Percentiles rank a stretch among this genome's conserved stretches.
Conservation (phyloP, 352 stramenopile genomes). For the Phytophthora melonis region DNA sequence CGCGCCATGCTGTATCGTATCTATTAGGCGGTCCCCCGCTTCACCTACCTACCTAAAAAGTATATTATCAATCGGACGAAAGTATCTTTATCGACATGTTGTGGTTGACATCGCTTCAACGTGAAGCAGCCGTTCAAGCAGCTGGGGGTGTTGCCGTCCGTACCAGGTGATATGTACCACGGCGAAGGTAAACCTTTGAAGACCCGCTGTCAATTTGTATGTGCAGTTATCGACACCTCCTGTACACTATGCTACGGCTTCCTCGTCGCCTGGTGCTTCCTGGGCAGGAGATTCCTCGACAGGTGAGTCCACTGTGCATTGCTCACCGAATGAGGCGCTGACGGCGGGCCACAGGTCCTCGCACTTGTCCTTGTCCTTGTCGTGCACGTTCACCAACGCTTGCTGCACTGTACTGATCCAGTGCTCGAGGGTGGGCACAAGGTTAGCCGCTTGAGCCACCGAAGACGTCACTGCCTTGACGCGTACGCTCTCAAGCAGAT, state of each 20-base stretch:
- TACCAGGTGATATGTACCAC: background rate
- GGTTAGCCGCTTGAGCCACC: conserved; percentile 26
- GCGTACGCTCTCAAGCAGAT: conserved; percentile 49
- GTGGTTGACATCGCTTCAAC: background rate
- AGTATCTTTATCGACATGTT: conserved; percentile 11
- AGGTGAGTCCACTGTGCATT: conserved; percentile 31
- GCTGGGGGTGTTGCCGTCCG: background rate
- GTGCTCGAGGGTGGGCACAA: conserved; percentile 39
- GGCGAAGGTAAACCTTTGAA: background rate
- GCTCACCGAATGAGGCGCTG: conserved; percentile 35
- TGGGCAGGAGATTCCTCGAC: conserved; percentile 1
- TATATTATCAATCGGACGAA: conserved; percentile 19
- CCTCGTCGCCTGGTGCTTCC: background rate
- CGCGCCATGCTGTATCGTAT: conserved; percentile 33
- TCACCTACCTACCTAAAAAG: background rate
- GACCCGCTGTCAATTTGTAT: conserved; percentile 22
- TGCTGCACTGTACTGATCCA: conserved; percentile 55
- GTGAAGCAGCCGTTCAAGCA: background rate
- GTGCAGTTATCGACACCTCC: conserved; percentile 3
- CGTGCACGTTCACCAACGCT: conserved; percentile 46
- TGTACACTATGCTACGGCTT: conserved; percentile 25
- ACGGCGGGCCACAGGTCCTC: conserved; percentile 60
- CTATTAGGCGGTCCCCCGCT: conserved; percentile 26
- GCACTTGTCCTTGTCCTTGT: conserved; percentile 54
- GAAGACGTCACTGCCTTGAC: conserved; percentile 46